Percentiles rank a stretch among this genome's conserved stretches.
phyloP scores from a whole-genome alignment of 1,284 basidiomycete species.

The Golubevia pallescens region DNA sequence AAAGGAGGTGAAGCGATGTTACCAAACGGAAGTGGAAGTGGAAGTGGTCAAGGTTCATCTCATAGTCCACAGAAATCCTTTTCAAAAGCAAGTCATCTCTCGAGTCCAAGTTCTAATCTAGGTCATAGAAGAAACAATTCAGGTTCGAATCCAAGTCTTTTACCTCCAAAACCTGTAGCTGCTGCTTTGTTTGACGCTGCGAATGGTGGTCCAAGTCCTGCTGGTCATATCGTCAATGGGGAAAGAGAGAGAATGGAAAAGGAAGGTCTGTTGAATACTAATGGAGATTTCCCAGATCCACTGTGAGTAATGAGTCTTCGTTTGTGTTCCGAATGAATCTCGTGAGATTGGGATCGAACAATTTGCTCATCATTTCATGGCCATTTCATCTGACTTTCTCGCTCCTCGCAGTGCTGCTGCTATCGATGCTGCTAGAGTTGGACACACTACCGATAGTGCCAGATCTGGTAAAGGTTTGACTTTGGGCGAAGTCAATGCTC shows the following conservation, averaged over 20 bases:
- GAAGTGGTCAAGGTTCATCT: not conserved
- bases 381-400: not conserved
- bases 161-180: constrained; percentile 50
- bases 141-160: constrained; percentile 31
- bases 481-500: not conserved
- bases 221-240: constrained; percentile 28
- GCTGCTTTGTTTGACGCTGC: constrained; percentile 54
- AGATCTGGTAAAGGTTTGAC: not conserved
- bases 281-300: not conserved
- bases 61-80: not conserved
- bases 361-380: not conserved
- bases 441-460: not conserved
- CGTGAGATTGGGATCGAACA: too few relatives aligned
- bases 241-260: not conserved
- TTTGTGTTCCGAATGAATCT: too few relatives aligned
- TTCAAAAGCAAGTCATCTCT: too few relatives aligned
- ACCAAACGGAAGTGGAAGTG: not conserved
- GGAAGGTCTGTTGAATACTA: not conserved
- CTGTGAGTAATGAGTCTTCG: not conserved
- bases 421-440: not conserved
- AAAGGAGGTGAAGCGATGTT: not conserved
- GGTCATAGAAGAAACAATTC: constrained; percentile 41
- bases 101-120: not conserved
- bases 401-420: not conserved
- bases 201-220: constrained; percentile 48